Conservation (phyloP, 1,284 basidiomycete species). For the Waitea zeae region DNA sequence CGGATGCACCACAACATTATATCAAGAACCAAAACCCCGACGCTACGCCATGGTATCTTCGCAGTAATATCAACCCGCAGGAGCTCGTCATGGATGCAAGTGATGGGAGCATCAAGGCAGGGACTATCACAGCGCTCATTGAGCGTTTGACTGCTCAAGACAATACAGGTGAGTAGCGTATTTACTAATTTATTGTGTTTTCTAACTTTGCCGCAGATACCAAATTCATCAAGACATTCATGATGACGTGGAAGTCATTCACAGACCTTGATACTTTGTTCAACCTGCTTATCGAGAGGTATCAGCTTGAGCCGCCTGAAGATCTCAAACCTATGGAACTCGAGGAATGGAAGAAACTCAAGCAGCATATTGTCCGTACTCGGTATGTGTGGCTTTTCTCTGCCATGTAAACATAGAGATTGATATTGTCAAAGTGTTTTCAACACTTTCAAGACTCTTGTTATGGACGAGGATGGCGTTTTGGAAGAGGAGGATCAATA, state of each 20-base stretch:
- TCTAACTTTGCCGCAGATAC: slow-evolving; percentile 30
- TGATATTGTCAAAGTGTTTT: slow-evolving; percentile 39
- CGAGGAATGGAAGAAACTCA: slow-evolving; percentile 75
- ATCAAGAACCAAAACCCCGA: slow-evolving; percentile 32
- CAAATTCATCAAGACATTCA: slow-evolving; percentile 81
- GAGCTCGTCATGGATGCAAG: slow-evolving; percentile 73
- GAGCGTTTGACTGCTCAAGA: slow-evolving; percentile 87
- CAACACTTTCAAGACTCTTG: slow-evolving; percentile 64
- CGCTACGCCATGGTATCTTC: slow-evolving; percentile 73
- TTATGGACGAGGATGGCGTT: slow-evolving; percentile 66
- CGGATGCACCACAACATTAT: slow-evolving; percentile 37
- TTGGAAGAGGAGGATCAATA: slow-evolving; percentile 69
- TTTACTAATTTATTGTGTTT: not conserved
- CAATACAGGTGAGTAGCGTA: slow-evolving; percentile 40
- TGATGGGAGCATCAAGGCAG: slow-evolving; percentile 73
- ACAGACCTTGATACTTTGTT: slow-evolving; percentile 77
- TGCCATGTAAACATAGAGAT: not conserved
- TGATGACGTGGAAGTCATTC: slow-evolving; percentile 96
- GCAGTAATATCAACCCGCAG: slow-evolving; percentile 58
- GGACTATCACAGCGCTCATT: slow-evolving; percentile 73
- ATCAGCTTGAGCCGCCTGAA: slow-evolving; percentile 63
- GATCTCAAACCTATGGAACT: slow-evolving; percentile 48
- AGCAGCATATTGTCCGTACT: slow-evolving; percentile 79
- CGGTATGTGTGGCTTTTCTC: slow-evolving; percentile 52
- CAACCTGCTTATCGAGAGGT: slow-evolving; percentile 73